Evolutionary conservation across 768 basidiomycete genomes (phyloP), one percentile per base, ranked within the genome.

Genomic region (Boletus eberwhitei): DNA sequence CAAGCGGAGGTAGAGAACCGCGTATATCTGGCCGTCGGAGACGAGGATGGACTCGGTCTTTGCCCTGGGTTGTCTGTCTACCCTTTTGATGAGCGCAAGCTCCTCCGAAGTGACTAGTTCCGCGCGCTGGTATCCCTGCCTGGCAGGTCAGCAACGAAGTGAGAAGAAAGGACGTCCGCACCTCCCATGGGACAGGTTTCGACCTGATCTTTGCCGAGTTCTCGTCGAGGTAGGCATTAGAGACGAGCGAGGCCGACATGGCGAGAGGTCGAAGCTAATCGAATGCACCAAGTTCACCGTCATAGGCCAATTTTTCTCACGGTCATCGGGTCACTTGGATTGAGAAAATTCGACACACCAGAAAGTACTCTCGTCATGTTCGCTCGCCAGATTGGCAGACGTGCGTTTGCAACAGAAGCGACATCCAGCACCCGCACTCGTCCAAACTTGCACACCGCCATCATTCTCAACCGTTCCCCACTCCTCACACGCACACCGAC

Each of bases 141-240:
- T 46, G 32, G 48, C 55, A 64, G 42, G 70, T 65, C 4, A 48
- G 49, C 38, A 17, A 32, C 16, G 40, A 19, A 17, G 11, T 5
- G 8, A 17, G 1, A 5, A 21, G 4, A 22, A 19, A 2, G 35
- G 48, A 6, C 3, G 11, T 6, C 40, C 76, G 54, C 54, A 96
- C 96, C 86, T 97, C 94, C 96, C 96, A 98, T 59, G 94, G 94
- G 11, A 97, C 92, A 1, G 87, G 86, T 71, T 95, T 97, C 8
- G 87, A 81, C 62, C 88, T 81, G 57, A 95, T 93, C 78, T 96
- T 95, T 49, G 86, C 79, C 8, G 91, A 88, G 64, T 78, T 83
- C 61, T 96, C 93, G 60, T 94, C 90, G 57, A 98, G 83, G 75
- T 88, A 93, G 2, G 83, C 70, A 64, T 88, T 93, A 22, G 87